Percentiles rank a stretch among this genome's conserved stretches.
These are phyloP conservation scores for Lanmaoa pseudosensibilis DNA, from an alignment of 768 basidiomycete species.

Conservation along the genomic window DNA sequence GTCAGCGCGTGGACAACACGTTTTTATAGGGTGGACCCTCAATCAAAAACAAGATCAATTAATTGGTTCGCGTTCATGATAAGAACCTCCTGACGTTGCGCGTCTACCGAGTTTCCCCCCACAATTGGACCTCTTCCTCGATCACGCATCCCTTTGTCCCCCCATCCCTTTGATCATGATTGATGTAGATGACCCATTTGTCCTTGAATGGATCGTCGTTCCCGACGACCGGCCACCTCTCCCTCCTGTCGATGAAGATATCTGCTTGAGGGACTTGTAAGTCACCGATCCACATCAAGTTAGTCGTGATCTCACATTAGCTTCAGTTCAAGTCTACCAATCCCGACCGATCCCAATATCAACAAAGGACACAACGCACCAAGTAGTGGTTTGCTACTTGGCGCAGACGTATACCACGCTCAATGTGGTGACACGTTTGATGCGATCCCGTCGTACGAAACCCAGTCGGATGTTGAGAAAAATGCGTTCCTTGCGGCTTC, in stretches of 20 bases:
- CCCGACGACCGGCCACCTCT: slow-evolving; percentile 18
- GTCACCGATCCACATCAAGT: slow-evolving; percentile 1
- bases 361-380: background rate
- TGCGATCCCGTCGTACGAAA: background rate
- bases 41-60: slow-evolving; percentile 32
- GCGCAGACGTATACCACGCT: background rate
- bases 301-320: slow-evolving; percentile 8
- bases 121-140: background rate
- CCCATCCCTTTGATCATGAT: slow-evolving; percentile 9
- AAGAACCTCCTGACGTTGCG: slow-evolving; percentile 28
- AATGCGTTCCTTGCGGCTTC: background rate
- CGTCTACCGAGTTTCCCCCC: slow-evolving; percentile 12
- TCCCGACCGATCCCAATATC: background rate
- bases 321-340: slow-evolving; percentile 2
- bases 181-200: slow-evolving; percentile 4
- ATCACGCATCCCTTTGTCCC: background rate
- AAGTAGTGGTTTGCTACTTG: slow-evolving; percentile 17
- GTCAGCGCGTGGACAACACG: slow-evolving; percentile 35
- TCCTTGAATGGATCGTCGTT: slow-evolving; percentile 17
- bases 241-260: slow-evolving; percentile 25
- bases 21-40: slow-evolving; percentile 39
- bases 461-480: background rate
- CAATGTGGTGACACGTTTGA: background rate
- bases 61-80: slow-evolving; percentile 22
- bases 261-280: slow-evolving; percentile 23